These are phyloP conservation scores for Rhizopogon salebrosus DNA, from an alignment of 768 basidiomycete genomes.

Conservation along the genomic window DNA sequence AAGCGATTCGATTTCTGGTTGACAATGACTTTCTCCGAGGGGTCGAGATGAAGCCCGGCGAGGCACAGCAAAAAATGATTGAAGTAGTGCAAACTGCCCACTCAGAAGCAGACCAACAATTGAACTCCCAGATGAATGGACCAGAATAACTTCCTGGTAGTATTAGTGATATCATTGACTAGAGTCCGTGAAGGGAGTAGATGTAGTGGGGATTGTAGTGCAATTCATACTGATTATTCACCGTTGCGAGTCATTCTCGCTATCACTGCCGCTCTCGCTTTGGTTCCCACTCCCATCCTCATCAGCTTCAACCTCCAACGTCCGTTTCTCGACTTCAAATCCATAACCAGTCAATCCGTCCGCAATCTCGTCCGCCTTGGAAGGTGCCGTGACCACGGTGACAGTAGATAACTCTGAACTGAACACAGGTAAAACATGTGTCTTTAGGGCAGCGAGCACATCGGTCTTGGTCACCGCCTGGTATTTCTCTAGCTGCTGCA, in stretches of 20 bases:
- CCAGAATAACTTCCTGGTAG: neutral
- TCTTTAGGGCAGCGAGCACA: slow-evolving; percentile 61
- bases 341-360: slow-evolving; percentile 61
- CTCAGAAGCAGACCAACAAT: neutral
- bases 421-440: slow-evolving; percentile 84
- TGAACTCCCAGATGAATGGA: neutral
- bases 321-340: slow-evolving; percentile 72
- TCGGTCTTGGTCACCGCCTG: slow-evolving; percentile 78
- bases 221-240: neutral
- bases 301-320: slow-evolving; percentile 58
- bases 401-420: slow-evolving; percentile 69
- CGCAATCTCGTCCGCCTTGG: slow-evolving; percentile 69
- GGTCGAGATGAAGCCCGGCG: slow-evolving; percentile 78
- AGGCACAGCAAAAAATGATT: slow-evolving; percentile 60
- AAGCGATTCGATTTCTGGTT: slow-evolving; percentile 86
- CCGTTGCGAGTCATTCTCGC: slow-evolving; percentile 5
- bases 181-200: neutral
- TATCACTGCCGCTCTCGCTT: slow-evolving; percentile 30
- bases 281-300: slow-evolving; percentile 30
- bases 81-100: slow-evolving; percentile 42
- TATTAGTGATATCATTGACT: neutral
- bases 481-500: slow-evolving; percentile 72
- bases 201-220: slow-evolving; percentile 3
- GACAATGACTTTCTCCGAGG: slow-evolving; percentile 82
- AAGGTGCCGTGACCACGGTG: slow-evolving; percentile 78